These are phyloP conservation scores for Fusarium scirpi DNA, from an alignment of 2,329 filamentous ascomycete genomes.

Conservation along the genomic window DNA sequence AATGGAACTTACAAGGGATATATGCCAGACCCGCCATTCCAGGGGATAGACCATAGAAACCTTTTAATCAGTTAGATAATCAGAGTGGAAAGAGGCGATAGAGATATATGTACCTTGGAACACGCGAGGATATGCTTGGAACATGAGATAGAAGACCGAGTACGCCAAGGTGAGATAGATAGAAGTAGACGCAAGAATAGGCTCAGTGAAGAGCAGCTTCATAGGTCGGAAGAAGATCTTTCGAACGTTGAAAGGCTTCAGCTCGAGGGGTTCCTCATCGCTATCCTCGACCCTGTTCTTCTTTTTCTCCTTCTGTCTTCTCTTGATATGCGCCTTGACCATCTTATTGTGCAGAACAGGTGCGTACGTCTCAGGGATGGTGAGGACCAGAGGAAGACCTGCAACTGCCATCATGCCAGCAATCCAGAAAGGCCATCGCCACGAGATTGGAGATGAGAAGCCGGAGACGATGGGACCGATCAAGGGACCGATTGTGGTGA, in stretches of 20 bases:
- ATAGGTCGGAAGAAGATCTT: conserved; percentile 64
- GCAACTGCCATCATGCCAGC: conserved; percentile 48
- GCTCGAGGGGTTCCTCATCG: conserved; percentile 55
- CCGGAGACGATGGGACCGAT: conserved; percentile 65
- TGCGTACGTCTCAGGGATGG: conserved; percentile 61
- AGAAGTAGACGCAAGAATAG: conserved; percentile 62
- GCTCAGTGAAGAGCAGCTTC: conserved; percentile 61
- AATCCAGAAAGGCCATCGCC: conserved; percentile 58
- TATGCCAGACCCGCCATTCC: conserved; percentile 62
- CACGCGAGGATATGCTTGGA: conserved; percentile 64
- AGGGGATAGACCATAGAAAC: conserved; percentile 58
- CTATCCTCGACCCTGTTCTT: conserved; percentile 50
- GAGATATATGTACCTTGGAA: conserved; percentile 51
- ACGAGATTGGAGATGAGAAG: conserved; percentile 60
- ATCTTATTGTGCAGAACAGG: conserved; percentile 64
- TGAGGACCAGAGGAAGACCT: conserved; percentile 51
- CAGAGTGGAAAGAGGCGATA: neutral
- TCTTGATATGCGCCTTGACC: conserved; percentile 60
- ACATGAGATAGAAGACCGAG: conserved; percentile 64
- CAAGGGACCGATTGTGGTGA: conserved; percentile 53
- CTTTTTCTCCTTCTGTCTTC: conserved; percentile 58
- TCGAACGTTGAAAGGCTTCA: conserved; percentile 54
- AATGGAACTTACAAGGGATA: conserved; percentile 56
- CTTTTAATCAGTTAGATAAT: conserved; percentile 21
- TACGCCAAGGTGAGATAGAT: conserved; percentile 64